These are phyloP conservation scores for Monosporascus sp. DNA, from an alignment of 2,329 filamentous ascomycete genomes.

Conservation along the genomic window DNA sequence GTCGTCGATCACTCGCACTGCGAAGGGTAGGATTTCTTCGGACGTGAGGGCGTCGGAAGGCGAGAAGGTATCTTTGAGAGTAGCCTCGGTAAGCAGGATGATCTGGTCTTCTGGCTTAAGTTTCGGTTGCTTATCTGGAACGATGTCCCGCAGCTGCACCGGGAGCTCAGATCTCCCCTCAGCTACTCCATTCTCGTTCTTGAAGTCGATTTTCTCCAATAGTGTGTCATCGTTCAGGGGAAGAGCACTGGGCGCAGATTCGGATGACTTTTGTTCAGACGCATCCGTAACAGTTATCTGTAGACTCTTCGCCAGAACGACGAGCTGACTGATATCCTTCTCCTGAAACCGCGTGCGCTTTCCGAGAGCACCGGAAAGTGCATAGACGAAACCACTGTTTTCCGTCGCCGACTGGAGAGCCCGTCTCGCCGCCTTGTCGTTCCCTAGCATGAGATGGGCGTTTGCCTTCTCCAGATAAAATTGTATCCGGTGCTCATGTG, in stretches of 20 bases:
- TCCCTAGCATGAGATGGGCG: slow-evolving; percentile 77
- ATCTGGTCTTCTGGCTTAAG: slow-evolving; percentile 82
- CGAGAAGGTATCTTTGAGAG: slow-evolving; percentile 81
- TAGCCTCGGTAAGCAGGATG: slow-evolving; percentile 80
- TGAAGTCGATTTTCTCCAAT: slow-evolving; percentile 80
- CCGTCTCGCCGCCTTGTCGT: slow-evolving; percentile 67
- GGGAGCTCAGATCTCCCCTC: slow-evolving; percentile 44
- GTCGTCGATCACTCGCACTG: slow-evolving; percentile 78
- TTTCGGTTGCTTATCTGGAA: slow-evolving; percentile 76
- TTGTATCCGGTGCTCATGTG: slow-evolving; percentile 50
- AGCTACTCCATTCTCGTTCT: slow-evolving; percentile 40
- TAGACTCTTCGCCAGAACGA: slow-evolving; percentile 79
- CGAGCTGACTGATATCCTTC: slow-evolving; percentile 77
- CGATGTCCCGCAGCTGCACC: slow-evolving; percentile 53
- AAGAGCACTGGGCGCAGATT: slow-evolving; percentile 57
- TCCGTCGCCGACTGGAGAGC: slow-evolving; percentile 64
- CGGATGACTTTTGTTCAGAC: not conserved
- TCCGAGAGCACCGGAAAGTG: slow-evolving; percentile 78
- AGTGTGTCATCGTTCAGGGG: slow-evolving; percentile 89
- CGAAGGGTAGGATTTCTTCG: slow-evolving; percentile 92
- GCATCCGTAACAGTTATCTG: slow-evolving; percentile 22
- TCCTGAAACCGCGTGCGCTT: slow-evolving; percentile 79
- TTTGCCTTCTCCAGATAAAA: slow-evolving; percentile 80
- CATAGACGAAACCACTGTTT: slow-evolving; percentile 70
- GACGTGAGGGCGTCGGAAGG: slow-evolving; percentile 79